These are phyloP conservation scores for Fusarium sp. DNA, from an alignment of 2,329 filamentous ascomycete species.

Conservation along the genomic window DNA sequence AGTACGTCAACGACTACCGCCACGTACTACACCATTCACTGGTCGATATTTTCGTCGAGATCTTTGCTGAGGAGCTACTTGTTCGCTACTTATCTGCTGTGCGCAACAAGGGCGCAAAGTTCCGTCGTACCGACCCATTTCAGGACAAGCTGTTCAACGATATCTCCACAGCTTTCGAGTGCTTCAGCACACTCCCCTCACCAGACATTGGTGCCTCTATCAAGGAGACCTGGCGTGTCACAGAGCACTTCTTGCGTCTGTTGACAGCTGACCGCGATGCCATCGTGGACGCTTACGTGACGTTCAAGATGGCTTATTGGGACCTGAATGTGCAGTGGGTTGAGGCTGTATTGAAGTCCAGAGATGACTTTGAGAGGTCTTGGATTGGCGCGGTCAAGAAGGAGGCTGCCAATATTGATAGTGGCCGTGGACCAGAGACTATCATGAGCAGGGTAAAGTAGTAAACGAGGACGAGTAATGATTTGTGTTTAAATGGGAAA, in stretches of 20 bases:
- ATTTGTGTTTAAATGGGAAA: constrained; percentile 4
- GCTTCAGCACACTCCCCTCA: constrained; percentile 79
- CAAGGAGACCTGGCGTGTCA: constrained; percentile 91
- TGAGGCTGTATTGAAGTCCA: constrained; percentile 83
- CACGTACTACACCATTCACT: constrained; percentile 86
- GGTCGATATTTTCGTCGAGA: constrained; percentile 90
- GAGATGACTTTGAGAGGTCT: constrained; percentile 92
- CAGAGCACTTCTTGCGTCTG: constrained; percentile 82
- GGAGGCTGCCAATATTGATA: constrained; percentile 84
- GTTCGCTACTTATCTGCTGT: constrained; percentile 84
- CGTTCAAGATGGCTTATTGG: constrained; percentile 89
- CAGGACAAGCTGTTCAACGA: constrained; percentile 95
- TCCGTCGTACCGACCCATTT: constrained; percentile 86
- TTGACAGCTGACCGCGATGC: constrained; percentile 78
- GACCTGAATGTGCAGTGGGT: constrained; percentile 96
- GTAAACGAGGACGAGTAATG: constrained; percentile 50
- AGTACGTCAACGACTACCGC: constrained; percentile 90
- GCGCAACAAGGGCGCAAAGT: constrained; percentile 89
- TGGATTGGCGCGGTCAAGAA: constrained; percentile 91
- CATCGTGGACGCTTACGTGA: constrained; percentile 80
- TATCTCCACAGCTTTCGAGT: constrained; percentile 87
- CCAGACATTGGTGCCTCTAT: constrained; percentile 76
- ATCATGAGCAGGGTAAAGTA: constrained; percentile 96
- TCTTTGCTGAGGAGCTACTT: constrained; percentile 90
- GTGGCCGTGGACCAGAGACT: constrained; percentile 84